Conservation (phyloP, 129 eudicot species). For the Calendula officinalis region DNA sequence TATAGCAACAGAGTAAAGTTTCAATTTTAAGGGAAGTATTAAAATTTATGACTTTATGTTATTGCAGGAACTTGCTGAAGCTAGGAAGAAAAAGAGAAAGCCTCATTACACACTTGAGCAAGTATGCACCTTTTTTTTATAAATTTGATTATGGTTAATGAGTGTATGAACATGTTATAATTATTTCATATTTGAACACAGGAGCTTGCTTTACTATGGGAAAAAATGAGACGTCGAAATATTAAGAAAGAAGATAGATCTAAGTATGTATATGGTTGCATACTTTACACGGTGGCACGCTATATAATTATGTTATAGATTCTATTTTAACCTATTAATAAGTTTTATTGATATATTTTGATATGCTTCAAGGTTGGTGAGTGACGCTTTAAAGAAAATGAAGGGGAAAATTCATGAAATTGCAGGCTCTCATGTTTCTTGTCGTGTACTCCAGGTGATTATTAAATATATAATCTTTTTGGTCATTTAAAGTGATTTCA, state of each 20-base stretch:
- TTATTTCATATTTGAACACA: conserved; percentile 18
- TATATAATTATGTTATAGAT: neutral
- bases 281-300: neutral
- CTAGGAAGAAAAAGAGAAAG: conserved; percentile 88
- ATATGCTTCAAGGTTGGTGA: conserved; percentile 48
- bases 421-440: conserved; percentile 91
- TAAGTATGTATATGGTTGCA: conserved; percentile 43
- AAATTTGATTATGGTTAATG: neutral
- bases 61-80: conserved; percentile 80
- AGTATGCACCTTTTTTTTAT: conserved; percentile 32
- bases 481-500: neutral
- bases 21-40: conserved; percentile 3
- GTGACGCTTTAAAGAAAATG: conserved; percentile 81
- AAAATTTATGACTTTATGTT: neutral
- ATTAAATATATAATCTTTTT: neutral
- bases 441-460: conserved; percentile 92
- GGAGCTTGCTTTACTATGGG: conserved; percentile 96
- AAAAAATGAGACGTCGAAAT: conserved; percentile 84
- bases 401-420: conserved; percentile 83
- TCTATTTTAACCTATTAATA: neutral
- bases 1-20: neutral
- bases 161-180: neutral
- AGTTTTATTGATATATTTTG: neutral
- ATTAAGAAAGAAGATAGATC: conserved; percentile 78
- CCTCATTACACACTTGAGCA: conserved; percentile 86